Conservation (phyloP, 208 protist species). For the Leishmania tarentolae region DNA sequence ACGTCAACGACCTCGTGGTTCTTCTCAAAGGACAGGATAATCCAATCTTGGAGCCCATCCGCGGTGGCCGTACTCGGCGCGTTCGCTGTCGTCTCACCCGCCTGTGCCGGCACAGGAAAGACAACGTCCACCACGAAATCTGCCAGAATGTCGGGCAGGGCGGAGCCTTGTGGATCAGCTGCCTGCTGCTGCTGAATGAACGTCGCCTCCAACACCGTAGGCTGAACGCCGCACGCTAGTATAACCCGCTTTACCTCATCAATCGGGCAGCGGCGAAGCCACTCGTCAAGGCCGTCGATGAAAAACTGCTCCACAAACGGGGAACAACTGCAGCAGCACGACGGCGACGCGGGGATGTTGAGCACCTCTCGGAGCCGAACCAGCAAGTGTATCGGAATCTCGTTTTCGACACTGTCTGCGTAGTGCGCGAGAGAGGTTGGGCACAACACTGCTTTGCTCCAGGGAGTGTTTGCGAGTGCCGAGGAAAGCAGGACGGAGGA, state of each 20-base stretch:
- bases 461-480: constrained; percentile 23
- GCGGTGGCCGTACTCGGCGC: constrained; percentile 1
- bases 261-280: constrained; percentile 40
- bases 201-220: constrained; percentile 47
- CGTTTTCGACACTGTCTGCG: constrained; percentile 40
- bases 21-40: constrained; percentile 73
- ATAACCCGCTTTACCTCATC: constrained; percentile 60
- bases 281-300: constrained; percentile 79
- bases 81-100: neutral
- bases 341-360: neutral
- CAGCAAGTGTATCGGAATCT: constrained; percentile 49
- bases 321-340: constrained; percentile 18
- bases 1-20: constrained; percentile 66
- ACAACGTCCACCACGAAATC: constrained; percentile 90
- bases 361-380: constrained; percentile 52
- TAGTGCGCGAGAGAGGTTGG: constrained; percentile 60
- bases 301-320: constrained; percentile 77
- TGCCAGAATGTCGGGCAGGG: constrained; percentile 40
- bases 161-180: neutral
- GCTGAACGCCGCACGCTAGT: constrained; percentile 73
- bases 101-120: constrained; percentile 44
- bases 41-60: constrained; percentile 58
- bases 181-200: constrained; percentile 22
- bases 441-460: constrained; percentile 30
- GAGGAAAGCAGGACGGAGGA: neutral